Evolutionary conservation across 108 stramenopile genomes (phyloP).

Genomic region (Cyclotella kingstonii): DNA sequence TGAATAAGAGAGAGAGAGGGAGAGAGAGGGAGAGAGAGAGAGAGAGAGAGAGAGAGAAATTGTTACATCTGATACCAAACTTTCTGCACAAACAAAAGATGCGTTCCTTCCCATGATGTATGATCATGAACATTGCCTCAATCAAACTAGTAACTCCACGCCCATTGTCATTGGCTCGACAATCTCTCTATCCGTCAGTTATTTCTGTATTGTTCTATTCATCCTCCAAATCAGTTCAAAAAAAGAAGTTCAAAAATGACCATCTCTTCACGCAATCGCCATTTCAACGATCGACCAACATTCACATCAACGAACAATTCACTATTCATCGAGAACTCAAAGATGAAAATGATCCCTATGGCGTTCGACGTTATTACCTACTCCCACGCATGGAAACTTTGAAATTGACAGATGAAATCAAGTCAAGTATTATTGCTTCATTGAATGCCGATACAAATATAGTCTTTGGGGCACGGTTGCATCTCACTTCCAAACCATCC

Average conservation of each 20-base stretch:
- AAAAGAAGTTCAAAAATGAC: slow-evolving; percentile 3
- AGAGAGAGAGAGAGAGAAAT: too few species aligned
- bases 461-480: slow-evolving; percentile 59
- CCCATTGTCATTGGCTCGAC: too few species aligned
- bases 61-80: too few species aligned
- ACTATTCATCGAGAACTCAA: slow-evolving; percentile 25
- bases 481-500: neutral
- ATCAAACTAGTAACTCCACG: too few species aligned
- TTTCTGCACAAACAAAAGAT: too few species aligned
- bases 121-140: too few species aligned
- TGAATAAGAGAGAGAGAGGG: too few species aligned
- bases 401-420: neutral
- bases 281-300: slow-evolving; percentile 24
- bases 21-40: too few species aligned
- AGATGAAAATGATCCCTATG: slow-evolving; percentile 33
- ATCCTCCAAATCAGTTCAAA: neutral
- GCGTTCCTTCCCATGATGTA: too few species aligned
- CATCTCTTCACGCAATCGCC: slow-evolving; percentile 42
- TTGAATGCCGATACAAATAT: slow-evolving; percentile 65
- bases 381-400: slow-evolving; percentile 10
- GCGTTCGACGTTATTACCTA: slow-evolving; percentile 23
- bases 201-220: too few species aligned
- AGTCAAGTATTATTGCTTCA: slow-evolving; percentile 32
- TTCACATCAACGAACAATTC: slow-evolving; percentile 21
- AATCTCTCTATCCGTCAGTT: too few species aligned